These are phyloP conservation scores for Quercus tomentella DNA, from an alignment of 331 rosid genomes.

Conservation along the genomic window DNA sequence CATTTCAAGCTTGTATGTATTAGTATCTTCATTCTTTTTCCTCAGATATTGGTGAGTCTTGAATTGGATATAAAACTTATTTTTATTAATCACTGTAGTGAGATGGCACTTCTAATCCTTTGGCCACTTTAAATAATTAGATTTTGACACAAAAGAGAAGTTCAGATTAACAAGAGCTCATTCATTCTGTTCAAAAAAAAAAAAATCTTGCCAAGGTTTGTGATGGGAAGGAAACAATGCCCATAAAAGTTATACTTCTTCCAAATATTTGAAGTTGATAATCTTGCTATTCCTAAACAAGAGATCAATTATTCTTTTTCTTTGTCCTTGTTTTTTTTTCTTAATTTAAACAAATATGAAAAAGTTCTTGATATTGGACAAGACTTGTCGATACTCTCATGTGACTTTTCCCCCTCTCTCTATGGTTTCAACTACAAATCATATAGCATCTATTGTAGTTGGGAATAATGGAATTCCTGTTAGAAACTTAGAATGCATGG, in stretches of 20 bases:
- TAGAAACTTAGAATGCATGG: slow-evolving; percentile 59
- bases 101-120: background rate
- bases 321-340: background rate
- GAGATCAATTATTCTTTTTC: background rate
- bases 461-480: slow-evolving; percentile 98
- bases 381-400: background rate
- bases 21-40: background rate
- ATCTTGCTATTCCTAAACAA: background rate
- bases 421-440: slow-evolving; percentile 48
- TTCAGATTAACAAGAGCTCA: no score
- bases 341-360: background rate
- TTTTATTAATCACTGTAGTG: background rate
- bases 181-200: no score
- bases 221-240: no score
- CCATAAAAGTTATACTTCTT: background rate
- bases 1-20: background rate
- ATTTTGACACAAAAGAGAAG: background rate
- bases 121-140: background rate
- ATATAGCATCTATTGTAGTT: slow-evolving; percentile 93
- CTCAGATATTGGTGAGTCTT: background rate
- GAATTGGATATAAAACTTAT: background rate
- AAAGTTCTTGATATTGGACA: background rate
- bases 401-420: background rate
- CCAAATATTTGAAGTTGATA: slow-evolving; percentile 11
- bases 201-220: background rate